Conservation (phyloP, 495 filamentous ascomycete species). For the Trypethelium eluteriae region DNA sequence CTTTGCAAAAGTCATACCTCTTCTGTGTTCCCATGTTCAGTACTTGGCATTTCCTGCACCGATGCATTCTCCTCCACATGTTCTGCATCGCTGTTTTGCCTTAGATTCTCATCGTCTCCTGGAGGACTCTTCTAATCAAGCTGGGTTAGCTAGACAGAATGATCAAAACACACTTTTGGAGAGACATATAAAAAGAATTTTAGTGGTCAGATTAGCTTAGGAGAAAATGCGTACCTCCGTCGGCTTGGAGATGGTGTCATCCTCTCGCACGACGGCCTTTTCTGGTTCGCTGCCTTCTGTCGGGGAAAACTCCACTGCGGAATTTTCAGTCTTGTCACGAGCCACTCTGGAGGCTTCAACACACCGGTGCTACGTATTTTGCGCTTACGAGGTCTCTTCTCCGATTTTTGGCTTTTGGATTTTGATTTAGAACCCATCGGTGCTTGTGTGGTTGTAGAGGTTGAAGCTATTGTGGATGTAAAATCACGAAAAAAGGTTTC, state of each 20-base stretch:
- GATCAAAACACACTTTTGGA: not conserved
- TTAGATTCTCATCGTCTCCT: too few relatives aligned
- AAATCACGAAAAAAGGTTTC: too few relatives aligned
- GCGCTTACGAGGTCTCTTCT: not conserved
- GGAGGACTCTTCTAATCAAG: too few relatives aligned
- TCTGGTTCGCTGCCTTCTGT: not conserved
- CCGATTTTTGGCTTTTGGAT: not conserved
- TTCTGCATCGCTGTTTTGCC: not conserved
- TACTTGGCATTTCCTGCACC: too few relatives aligned
- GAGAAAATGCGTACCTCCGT: not conserved
- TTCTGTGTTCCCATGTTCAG: too few relatives aligned
- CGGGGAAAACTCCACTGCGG: not conserved
- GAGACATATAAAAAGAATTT: not conserved
- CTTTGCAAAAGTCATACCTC: not conserved
- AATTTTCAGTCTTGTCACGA: not conserved
- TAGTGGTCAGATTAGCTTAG: not conserved
- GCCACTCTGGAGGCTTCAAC: not conserved
- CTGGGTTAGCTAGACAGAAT: too few relatives aligned
- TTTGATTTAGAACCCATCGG: not conserved
- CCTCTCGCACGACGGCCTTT: not conserved
- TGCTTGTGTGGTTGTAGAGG: not conserved
- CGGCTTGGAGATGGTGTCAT: not conserved
- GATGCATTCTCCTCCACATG: not conserved
- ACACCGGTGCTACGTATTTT: not conserved
- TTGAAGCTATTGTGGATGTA: not conserved